Evolutionary conservation across 2,329 filamentous ascomycete genomes (phyloP).

Genomic region (Coniochaeta ligniaria): DNA sequence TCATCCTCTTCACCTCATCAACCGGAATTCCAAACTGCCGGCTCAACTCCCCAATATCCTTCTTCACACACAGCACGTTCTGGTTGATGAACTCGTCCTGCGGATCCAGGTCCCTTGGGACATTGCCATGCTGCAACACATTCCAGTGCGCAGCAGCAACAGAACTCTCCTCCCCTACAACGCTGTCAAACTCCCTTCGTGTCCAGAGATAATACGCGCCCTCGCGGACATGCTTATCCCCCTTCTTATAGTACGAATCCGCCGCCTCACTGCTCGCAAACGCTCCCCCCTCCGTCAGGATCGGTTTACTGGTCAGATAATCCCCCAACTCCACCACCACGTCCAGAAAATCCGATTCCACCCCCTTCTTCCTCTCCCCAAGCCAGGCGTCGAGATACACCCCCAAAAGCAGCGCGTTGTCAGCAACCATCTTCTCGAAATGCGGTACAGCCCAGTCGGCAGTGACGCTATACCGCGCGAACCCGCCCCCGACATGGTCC

Average conservation of each 20-base stretch:
- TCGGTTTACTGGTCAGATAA: constrained; percentile 70
- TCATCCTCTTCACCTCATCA: constrained; percentile 59
- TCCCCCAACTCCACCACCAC: constrained; percentile 75
- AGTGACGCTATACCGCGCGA: constrained; percentile 77
- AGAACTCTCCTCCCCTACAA: constrained; percentile 58
- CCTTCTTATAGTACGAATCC: constrained; percentile 69
- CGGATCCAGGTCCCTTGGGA: constrained; percentile 73
- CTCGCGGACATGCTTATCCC: constrained; percentile 76
- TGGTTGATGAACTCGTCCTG: constrained; percentile 93
- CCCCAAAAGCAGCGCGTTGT: constrained; percentile 79
- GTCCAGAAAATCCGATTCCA: constrained; percentile 58
- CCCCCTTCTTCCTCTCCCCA: constrained; percentile 14
- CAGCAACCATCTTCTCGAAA: constrained; percentile 95
- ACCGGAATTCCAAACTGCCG: constrained; percentile 67
- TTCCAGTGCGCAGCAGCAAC: constrained; percentile 81
- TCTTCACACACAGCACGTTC: constrained; percentile 73
- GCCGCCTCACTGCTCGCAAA: constrained; percentile 89
- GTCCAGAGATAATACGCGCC: constrained; percentile 97
- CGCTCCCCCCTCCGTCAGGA: constrained; percentile 62
- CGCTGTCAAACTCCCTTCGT: constrained; percentile 71
- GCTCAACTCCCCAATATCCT: constrained; percentile 61
- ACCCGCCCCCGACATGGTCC: constrained; percentile 50
- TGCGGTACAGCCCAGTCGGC: constrained; percentile 89
- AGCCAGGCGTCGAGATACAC: constrained; percentile 85
- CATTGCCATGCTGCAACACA: constrained; percentile 77